Percentiles rank a stretch among this genome's conserved stretches.
These are phyloP conservation scores for Trifolium repens DNA, from an alignment of 306 rosid genomes.

Conservation along the genomic window DNA sequence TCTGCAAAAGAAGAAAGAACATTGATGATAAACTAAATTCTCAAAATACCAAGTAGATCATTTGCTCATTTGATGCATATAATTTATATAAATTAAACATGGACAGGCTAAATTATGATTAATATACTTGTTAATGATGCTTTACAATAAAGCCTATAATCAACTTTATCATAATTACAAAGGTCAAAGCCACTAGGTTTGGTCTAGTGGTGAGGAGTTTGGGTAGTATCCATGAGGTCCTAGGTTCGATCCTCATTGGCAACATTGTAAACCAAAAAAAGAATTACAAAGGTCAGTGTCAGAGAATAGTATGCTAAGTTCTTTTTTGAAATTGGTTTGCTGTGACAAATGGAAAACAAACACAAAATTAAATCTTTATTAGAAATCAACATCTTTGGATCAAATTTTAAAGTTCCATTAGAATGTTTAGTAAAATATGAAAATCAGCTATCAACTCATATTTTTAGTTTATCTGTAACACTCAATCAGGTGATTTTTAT, in stretches of 20 bases:
- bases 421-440: constrained; percentile 19
- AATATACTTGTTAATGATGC: constrained; percentile 23
- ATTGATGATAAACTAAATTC: constrained; percentile 26
- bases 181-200: too few species aligned
- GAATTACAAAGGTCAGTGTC: constrained; percentile 6
- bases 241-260: too few species aligned
- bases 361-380: background rate
- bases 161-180: background rate
- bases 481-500: constrained; percentile 13
- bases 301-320: background rate
- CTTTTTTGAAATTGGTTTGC: background rate
- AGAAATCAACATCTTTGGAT: constrained; percentile 13
- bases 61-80: background rate
- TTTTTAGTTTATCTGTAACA: background rate
- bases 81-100: background rate
- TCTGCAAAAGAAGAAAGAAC: constrained; percentile 56
- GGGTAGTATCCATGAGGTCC: too few species aligned
- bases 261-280: too few species aligned
- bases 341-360: constrained; percentile 13
- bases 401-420: background rate
- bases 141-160: constrained; percentile 17
- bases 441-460: background rate
- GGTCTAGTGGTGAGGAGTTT: too few species aligned
- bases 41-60: background rate
- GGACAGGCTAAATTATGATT: constrained; percentile 2